Base-by-base conservation (phyloP, 805 yeast genomes). In the Sugiyamaella mastotermitis region DNA sequence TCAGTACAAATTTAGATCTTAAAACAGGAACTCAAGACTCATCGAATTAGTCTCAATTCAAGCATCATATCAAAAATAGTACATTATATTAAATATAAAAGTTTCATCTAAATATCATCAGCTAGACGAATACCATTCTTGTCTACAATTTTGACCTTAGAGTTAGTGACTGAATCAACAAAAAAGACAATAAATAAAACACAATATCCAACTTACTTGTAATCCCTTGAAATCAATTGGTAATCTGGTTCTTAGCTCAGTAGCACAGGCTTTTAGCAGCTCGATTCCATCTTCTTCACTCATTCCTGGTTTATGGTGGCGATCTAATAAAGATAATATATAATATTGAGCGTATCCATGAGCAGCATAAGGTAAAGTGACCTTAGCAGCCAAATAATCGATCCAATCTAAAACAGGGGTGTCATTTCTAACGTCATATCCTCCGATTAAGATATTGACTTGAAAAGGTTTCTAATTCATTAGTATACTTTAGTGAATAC, bases 341-440 rank as follows among this genome's bases (percentile, higher is more conserved):
- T 92, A 92, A 63, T 90, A 92, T 1, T 94, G 95, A n/a, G 97
- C 95, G 57, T 92, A 92, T 9, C 98, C 98, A 60, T 92, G 98
- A 1, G 97, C 97, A 13, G 94, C 95, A 57, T 92, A 92, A 11
- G 98, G 97, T 42, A 92, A 69, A 44, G 80, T 85, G 11, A 80
- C 94, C 49, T 80, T 77, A 2, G 98, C 84, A 5, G 98, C 98
- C 48, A 92, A 66, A 60, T 92, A 92, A 59, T 92, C 98, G 49
- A 92, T 83, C 80, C 90, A 86, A 55, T 83, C 80, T 53, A 92
- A 70, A 36, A 74, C 66, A 27, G 97, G 86, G 43, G 65, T 68
- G 28, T 69, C 60, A 5, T 68, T 68, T 46, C 71, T 73, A 11
- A 64, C 61, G 53, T 86, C 90, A 58, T 69, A 79, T 8, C 97